Evolutionary conservation across 768 basidiomycete genomes (phyloP).

Genomic region (Trametes cingulata): DNA sequence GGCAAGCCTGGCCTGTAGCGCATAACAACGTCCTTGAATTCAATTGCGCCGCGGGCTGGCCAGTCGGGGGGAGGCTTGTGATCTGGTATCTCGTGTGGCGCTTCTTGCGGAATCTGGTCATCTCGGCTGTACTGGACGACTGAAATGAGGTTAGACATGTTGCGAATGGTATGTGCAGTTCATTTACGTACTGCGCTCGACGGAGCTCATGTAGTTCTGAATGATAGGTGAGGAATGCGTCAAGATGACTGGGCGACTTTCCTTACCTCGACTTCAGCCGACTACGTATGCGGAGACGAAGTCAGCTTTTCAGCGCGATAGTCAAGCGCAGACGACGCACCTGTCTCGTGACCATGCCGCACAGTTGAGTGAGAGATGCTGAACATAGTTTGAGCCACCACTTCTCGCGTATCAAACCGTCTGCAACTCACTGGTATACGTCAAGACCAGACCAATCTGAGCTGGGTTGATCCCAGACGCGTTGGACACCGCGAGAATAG

Average conservation of each 20-base stretch:
- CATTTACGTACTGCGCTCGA: conserved; percentile 49
- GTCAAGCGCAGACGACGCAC: conserved; percentile 8
- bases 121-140: conserved; percentile 56
- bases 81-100: conserved; percentile 58
- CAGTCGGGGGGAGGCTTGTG: conserved; percentile 58
- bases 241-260: not conserved
- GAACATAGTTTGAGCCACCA: not conserved
- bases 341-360: conserved; percentile 55
- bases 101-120: conserved; percentile 61
- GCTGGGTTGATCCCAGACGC: conserved; percentile 61
- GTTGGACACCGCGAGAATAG: conserved; percentile 60
- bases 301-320: not conserved
- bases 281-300: conserved; percentile 16
- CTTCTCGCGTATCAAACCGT: too few species aligned
- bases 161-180: not conserved
- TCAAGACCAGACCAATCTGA: conserved; percentile 71
- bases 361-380: conserved; percentile 55
- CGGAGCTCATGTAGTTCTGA: conserved; percentile 67
- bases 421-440: conserved; percentile 53
- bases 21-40: conserved; percentile 61
- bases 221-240: not conserved
- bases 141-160: conserved; percentile 21
- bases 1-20: conserved; percentile 73
- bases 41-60: conserved; percentile 62
- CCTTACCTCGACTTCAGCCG: conserved; percentile 63